These are phyloP conservation scores for Chaetoceros muelleri DNA, from an alignment of 108 stramenopile species.

Conservation along the genomic window DNA sequence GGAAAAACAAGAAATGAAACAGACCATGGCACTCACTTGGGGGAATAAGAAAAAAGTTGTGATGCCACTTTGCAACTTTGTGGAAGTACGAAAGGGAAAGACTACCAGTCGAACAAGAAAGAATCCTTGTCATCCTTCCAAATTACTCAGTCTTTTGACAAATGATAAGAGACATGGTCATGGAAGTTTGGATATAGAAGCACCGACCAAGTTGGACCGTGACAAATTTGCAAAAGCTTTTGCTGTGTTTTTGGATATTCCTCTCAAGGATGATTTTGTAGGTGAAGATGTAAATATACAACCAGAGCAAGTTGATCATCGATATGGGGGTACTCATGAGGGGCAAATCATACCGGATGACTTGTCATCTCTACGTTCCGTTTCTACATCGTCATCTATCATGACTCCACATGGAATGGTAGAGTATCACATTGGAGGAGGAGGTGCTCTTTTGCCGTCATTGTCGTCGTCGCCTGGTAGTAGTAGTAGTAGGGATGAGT, in stretches of 20 bases:
- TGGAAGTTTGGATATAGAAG: constrained; percentile 73
- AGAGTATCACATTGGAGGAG: neutral
- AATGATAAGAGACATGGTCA: constrained; percentile 16
- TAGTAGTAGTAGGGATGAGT: too few relatives aligned
- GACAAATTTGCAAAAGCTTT: constrained; percentile 85
- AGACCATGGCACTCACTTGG: constrained; percentile 42
- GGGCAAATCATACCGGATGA: neutral
- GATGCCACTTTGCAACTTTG: constrained; percentile 47
- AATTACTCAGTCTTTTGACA: constrained; percentile 59
- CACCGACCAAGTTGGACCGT: constrained; percentile 71
- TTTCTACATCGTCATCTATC: neutral
- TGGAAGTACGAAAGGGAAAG: constrained; percentile 65
- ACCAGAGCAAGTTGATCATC: neutral
- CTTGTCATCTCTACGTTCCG: neutral
- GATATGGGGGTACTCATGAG: neutral
- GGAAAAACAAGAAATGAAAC: neutral
- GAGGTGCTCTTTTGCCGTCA: neutral
- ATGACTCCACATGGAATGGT: neutral
- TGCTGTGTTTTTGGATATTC: constrained; percentile 59
- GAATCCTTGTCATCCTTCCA: constrained; percentile 33
- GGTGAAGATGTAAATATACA: neutral
- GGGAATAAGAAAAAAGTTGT: constrained; percentile 78
- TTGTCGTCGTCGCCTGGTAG: neutral
- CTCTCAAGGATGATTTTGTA: constrained; percentile 20
- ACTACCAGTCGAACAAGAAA: constrained; percentile 63